Conservation (phyloP, 805 yeast species). For the Starmerella cellae region DNA sequence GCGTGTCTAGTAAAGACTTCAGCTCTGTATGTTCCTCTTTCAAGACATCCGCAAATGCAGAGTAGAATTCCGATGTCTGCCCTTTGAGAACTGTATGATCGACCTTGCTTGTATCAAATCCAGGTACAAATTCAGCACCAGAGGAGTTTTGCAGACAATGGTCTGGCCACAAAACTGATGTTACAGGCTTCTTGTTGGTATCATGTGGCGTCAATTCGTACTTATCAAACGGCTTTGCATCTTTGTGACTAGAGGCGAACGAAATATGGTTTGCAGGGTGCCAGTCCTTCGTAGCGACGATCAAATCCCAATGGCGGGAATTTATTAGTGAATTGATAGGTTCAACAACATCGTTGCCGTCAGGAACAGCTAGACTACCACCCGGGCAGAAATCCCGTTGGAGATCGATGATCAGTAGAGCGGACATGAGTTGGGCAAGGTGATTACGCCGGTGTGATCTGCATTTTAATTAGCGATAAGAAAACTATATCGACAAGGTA, state of each 20-base stretch:
- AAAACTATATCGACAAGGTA: no score
- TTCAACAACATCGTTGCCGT: constrained; percentile 48
- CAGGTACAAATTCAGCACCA: constrained; percentile 53
- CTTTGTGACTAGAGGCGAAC: constrained; percentile 56
- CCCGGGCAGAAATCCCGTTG: constrained; percentile 66
- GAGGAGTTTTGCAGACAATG: constrained; percentile 66
- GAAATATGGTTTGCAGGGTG: constrained; percentile 71
- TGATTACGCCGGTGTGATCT: no score
- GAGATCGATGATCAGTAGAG: constrained; percentile 63
- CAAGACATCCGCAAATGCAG: constrained; percentile 78
- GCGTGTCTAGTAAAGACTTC: constrained; percentile 33
- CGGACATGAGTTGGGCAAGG: constrained; percentile 30
- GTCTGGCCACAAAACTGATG: constrained; percentile 61
- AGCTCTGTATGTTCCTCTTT: constrained; percentile 56
- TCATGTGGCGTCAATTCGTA: constrained; percentile 22
- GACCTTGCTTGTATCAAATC: constrained; percentile 30
- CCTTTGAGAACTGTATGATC: constrained; percentile 57
- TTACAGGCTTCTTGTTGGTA: constrained; percentile 30
- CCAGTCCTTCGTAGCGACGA: constrained; percentile 77
- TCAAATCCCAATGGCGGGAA: constrained; percentile 39
- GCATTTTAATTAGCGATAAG: no score
- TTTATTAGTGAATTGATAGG: constrained; percentile 38
- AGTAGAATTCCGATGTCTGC: constrained; percentile 69
- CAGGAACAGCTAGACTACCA: constrained; percentile 62
- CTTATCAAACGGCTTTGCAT: constrained; percentile 36